Evolutionary conservation across 768 basidiomycete genomes (phyloP).

Genomic region (Leccinum disarticulatum): DNA sequence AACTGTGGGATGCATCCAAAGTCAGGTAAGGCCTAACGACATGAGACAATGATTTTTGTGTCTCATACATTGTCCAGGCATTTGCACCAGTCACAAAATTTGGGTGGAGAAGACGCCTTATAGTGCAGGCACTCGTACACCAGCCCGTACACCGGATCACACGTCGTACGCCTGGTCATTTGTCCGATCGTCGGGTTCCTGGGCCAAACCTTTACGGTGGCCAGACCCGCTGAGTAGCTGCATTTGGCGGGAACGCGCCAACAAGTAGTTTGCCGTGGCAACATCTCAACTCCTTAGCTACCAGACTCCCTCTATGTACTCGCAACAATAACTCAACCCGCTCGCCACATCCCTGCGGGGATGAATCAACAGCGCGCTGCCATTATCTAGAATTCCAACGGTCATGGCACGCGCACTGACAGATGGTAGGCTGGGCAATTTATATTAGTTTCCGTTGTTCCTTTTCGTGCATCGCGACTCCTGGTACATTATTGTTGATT

Average conservation of each 20-base stretch:
- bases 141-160: slow-evolving; percentile 69
- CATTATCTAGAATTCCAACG: slow-evolving; percentile 52
- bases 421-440: slow-evolving; percentile 31
- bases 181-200: slow-evolving; percentile 66
- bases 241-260: slow-evolving; percentile 30
- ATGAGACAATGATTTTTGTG: background rate
- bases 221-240: slow-evolving; percentile 32
- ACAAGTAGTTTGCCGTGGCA: slow-evolving; percentile 30
- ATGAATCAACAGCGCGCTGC: slow-evolving; percentile 70
- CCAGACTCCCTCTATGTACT: slow-evolving; percentile 36
- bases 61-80: slow-evolving; percentile 47
- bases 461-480: slow-evolving; percentile 12
- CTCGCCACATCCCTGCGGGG: slow-evolving; percentile 49
- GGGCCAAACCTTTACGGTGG: slow-evolving; percentile 75
- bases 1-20: slow-evolving; percentile 97
- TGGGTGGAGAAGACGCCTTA: slow-evolving; percentile 76
- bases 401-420: slow-evolving; percentile 32
- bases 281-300: slow-evolving; percentile 41
- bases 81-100: slow-evolving; percentile 74
- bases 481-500: slow-evolving; percentile 23
- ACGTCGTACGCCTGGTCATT: slow-evolving; percentile 67
- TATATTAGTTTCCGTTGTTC: slow-evolving; percentile 15
- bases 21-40: slow-evolving; percentile 50
- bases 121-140: slow-evolving; percentile 68
- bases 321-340: slow-evolving; percentile 44